A percentile compares a stretch with the other conserved stretches of the same genome.
Evolutionary conservation across 768 basidiomycete species (phyloP).

Genomic region (Cyclocybe aegerita): DNA sequence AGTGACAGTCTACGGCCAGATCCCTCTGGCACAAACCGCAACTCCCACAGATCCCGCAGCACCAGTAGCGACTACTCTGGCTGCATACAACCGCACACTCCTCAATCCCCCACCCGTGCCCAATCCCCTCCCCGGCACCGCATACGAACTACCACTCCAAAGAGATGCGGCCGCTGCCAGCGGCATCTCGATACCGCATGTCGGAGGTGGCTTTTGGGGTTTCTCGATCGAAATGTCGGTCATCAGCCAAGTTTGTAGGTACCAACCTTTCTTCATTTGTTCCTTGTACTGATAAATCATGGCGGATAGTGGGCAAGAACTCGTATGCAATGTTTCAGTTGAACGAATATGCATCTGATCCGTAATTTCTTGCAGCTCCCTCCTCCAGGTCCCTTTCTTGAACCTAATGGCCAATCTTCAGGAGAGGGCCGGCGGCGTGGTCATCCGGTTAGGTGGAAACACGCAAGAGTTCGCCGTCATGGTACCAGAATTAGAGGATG

Average conservation of each 20-base stretch:
- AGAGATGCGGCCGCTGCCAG: constrained; percentile 27
- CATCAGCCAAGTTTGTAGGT: constrained; percentile 59
- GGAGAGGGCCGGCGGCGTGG: constrained; percentile 58
- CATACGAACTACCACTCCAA: constrained; percentile 45
- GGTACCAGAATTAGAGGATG: constrained; percentile 47
- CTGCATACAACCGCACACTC: constrained; percentile 50
- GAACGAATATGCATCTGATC: no score
- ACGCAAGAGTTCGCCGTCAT: constrained; percentile 67
- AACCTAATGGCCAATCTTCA: constrained; percentile 73
- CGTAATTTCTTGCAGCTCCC: constrained; percentile 33
- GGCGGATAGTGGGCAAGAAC: constrained; percentile 47
- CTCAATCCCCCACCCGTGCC: constrained; percentile 52
- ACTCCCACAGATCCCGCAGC: constrained; percentile 29
- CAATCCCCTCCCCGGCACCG: constrained; percentile 35
- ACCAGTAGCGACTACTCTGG: constrained; percentile 26
- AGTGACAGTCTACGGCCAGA: constrained; percentile 30
- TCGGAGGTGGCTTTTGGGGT: constrained; percentile 54
- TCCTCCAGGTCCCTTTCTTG: constrained; percentile 61
- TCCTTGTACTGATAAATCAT: neutral
- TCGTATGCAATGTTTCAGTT: constrained; percentile 30
- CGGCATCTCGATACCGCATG: constrained; percentile 38
- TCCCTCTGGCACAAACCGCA: constrained; percentile 28
- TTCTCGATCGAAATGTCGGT: constrained; percentile 81
- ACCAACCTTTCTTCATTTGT: constrained; percentile 12
- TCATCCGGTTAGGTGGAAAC: constrained; percentile 76